Conservation (phyloP, 352 stramenopile genomes). For the Pythium aristosporum region DNA sequence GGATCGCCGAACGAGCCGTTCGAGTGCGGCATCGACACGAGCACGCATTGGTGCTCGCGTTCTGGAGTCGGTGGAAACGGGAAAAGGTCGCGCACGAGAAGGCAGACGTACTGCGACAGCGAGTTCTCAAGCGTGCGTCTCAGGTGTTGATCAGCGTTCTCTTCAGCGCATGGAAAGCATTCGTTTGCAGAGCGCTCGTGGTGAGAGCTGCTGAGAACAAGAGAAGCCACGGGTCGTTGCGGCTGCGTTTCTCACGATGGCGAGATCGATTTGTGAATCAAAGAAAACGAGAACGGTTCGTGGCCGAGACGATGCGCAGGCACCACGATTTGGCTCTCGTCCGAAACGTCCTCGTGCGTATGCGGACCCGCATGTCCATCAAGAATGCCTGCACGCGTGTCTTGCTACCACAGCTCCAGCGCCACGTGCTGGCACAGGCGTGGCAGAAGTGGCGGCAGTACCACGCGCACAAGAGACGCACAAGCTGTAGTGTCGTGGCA, state of each 20-base stretch:
- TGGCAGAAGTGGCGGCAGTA: constrained; percentile 9
- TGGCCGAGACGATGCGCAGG: background rate
- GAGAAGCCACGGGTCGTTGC: background rate
- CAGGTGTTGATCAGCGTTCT: background rate
- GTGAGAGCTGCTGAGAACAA: background rate
- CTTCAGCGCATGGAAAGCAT: background rate
- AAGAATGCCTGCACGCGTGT: constrained; percentile 10
- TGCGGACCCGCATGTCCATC: constrained; percentile 15
- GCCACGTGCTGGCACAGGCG: background rate
- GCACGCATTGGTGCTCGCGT: background rate
- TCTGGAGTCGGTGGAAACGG: background rate
- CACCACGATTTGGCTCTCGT: background rate
- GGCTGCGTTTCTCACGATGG: background rate
- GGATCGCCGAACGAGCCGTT: background rate
- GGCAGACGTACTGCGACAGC: background rate
- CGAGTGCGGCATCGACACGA: background rate
- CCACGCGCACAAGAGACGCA: background rate
- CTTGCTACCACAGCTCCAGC: constrained; percentile 17
- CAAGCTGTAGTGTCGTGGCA: background rate
- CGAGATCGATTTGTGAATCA: background rate
- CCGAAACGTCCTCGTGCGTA: background rate
- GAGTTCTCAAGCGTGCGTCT: background rate
- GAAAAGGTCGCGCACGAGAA: background rate
- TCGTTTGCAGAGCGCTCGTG: background rate
- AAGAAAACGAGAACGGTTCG: background rate